Evolutionary conservation across 2,329 filamentous ascomycete genomes (phyloP).

Genomic region (Amylocarpus encephaloides): DNA sequence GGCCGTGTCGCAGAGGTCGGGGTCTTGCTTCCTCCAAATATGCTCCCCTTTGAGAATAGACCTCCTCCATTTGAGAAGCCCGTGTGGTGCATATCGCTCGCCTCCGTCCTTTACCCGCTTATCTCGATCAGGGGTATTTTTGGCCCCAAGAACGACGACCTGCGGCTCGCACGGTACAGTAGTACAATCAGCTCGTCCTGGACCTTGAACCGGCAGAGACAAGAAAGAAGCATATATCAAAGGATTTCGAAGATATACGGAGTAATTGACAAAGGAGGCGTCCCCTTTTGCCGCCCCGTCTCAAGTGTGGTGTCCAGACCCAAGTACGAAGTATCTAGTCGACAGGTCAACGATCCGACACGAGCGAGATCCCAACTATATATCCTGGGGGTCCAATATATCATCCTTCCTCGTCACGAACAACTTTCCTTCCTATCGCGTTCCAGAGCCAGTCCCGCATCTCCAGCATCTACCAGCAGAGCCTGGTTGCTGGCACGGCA

Average conservation of each 20-base stretch:
- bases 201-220: neutral
- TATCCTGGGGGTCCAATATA: no score
- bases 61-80: slow-evolving; percentile 11
- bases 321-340: no score
- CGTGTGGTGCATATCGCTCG: slow-evolving; percentile 15
- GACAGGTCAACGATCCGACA: no score
- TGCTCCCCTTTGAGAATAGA: slow-evolving; percentile 15
- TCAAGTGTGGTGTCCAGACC: neutral
- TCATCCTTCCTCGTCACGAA: no score
- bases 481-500: no score
- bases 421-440: no score
- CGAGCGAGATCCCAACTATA: neutral
- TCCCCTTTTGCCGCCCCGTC: neutral
- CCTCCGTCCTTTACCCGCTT: neutral
- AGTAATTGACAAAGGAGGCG: neutral
- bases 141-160: no score
- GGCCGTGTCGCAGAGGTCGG: slow-evolving; percentile 24
- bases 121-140: neutral
- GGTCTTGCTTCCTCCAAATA: slow-evolving; percentile 25
- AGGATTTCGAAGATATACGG: neutral
- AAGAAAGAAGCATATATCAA: neutral
- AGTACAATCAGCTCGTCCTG: neutral
- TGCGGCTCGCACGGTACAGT: neutral
- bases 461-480: no score
- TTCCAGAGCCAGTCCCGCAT: no score